These are phyloP conservation scores for Infundibulicybe gibba DNA, from an alignment of 768 basidiomycete genomes.

Conservation along the genomic window DNA sequence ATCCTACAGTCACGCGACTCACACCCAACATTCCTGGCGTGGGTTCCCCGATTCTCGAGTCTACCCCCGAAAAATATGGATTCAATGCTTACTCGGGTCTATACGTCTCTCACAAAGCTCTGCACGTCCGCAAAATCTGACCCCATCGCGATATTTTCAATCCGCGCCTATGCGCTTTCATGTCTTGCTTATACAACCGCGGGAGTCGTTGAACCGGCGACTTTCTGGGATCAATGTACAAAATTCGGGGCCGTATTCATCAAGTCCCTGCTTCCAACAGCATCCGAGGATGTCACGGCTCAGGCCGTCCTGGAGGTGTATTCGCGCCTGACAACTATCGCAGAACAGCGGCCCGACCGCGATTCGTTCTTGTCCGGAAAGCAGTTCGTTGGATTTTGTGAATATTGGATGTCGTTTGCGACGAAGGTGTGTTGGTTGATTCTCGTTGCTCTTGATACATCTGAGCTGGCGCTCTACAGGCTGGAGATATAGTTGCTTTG, in stretches of 20 bases:
- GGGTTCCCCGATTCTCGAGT: slow-evolving; percentile 42
- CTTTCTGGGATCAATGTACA: slow-evolving; percentile 69
- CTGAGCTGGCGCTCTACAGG: slow-evolving; percentile 24
- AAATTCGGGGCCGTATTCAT: slow-evolving; percentile 46
- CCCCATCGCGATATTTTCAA: slow-evolving; percentile 21
- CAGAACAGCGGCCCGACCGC: slow-evolving; percentile 31
- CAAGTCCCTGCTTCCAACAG: slow-evolving; percentile 20
- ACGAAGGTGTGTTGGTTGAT: slow-evolving; percentile 40
- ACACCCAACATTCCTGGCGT: slow-evolving; percentile 43
- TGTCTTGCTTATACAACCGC: slow-evolving; percentile 43
- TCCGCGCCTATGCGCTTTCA: slow-evolving; percentile 43
- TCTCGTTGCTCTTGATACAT: background rate
- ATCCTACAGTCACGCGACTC: slow-evolving; percentile 22
- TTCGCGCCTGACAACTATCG: slow-evolving; percentile 35
- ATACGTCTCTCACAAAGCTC: slow-evolving; percentile 48
- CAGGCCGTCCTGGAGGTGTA: slow-evolving; percentile 38
- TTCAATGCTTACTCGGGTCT: slow-evolving; percentile 54
- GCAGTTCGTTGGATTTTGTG: slow-evolving; percentile 61
- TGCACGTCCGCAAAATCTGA: slow-evolving; percentile 17
- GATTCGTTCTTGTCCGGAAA: slow-evolving; percentile 41
- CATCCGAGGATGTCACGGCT: slow-evolving; percentile 26
- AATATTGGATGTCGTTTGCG: slow-evolving; percentile 69
- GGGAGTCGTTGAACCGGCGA: slow-evolving; percentile 43
- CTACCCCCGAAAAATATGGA: slow-evolving; percentile 55
- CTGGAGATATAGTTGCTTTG: slow-evolving; percentile 41